These are phyloP conservation scores for Lentinula detonsa DNA, from an alignment of 768 basidiomycete genomes.

Conservation along the genomic window DNA sequence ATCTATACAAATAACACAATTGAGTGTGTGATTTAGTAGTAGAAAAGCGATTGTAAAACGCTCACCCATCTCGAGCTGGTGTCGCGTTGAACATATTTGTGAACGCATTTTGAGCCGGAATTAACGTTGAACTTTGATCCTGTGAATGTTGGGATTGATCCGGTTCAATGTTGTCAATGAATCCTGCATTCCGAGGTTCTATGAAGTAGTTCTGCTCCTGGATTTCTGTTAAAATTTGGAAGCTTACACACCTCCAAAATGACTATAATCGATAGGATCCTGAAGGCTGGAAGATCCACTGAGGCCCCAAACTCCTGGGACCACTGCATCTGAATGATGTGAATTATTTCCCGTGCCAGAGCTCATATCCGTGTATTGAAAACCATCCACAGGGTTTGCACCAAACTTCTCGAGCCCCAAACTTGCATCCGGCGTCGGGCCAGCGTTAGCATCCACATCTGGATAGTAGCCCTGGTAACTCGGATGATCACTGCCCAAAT, in stretches of 20 bases:
- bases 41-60: not conserved
- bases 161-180: not conserved
- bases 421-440: not conserved
- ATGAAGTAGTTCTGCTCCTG: not conserved
- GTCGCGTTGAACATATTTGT: not conserved
- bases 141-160: not conserved
- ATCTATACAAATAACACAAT: not conserved
- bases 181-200: not conserved
- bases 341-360: not conserved
- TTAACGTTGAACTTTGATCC: not conserved
- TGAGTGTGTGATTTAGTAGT: not conserved
- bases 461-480: not conserved
- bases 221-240: not conserved
- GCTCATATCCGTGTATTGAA: not conserved
- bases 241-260: not conserved
- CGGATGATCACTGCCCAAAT: not conserved
- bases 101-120: not conserved
- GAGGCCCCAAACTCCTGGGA: not conserved
- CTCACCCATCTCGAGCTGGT: not conserved
- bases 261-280: not conserved
- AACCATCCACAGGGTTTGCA: not conserved
- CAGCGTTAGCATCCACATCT: not conserved
- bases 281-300: not conserved
- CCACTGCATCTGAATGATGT: not conserved
- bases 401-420: not conserved